phyloP scores from a whole-genome alignment of 2,329 filamentous ascomycete species.

The Ophiocordyceps camponoti-floridani region DNA sequence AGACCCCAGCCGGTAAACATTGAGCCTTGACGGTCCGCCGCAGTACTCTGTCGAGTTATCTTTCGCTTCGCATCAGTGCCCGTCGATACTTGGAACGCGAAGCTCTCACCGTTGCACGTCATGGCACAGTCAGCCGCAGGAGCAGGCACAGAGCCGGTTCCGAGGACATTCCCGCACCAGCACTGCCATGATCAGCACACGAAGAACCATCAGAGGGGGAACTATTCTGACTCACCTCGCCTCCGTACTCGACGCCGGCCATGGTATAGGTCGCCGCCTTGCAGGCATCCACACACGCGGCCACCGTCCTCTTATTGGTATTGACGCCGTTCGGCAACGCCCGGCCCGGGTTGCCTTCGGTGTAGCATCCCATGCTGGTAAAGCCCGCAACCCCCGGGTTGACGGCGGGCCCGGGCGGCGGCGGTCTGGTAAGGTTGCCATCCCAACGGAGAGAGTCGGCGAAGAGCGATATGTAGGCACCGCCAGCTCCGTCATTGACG shows the following conservation, averaged over 20 bases:
- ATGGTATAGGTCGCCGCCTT: conserved; percentile 9
- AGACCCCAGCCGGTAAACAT: conserved; percentile 13
- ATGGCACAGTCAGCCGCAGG: conserved; percentile 15
- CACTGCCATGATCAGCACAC: conserved; percentile 9
- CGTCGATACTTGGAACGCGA: not conserved
- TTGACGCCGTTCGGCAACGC: conserved; percentile 12
- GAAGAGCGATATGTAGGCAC: conserved; percentile 30
- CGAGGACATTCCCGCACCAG: conserved; percentile 16
- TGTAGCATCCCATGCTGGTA: conserved; percentile 19
- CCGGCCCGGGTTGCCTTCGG: conserved; percentile 13
- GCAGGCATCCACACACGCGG: conserved; percentile 15
- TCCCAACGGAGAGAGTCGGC: conserved; percentile 15
- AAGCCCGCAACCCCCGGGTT: conserved; percentile 21
- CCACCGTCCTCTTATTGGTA: conserved; percentile 12
- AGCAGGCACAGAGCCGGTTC: conserved; percentile 11
- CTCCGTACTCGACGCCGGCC: conserved; percentile 20
- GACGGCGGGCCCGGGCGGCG: conserved; percentile 9
- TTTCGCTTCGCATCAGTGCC: conserved; percentile 1
- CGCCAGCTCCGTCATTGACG: conserved; percentile 10
- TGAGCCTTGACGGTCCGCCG: conserved; percentile 15
- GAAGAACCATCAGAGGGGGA: not conserved
- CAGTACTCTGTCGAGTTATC: conserved; percentile 18
- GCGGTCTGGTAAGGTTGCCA: conserved; percentile 9
- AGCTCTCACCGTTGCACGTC: conserved; percentile 12
- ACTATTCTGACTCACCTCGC: conserved; percentile 9